Conservation (phyloP, 306 rosid genomes). For the Cucurbita ficifolia region DNA sequence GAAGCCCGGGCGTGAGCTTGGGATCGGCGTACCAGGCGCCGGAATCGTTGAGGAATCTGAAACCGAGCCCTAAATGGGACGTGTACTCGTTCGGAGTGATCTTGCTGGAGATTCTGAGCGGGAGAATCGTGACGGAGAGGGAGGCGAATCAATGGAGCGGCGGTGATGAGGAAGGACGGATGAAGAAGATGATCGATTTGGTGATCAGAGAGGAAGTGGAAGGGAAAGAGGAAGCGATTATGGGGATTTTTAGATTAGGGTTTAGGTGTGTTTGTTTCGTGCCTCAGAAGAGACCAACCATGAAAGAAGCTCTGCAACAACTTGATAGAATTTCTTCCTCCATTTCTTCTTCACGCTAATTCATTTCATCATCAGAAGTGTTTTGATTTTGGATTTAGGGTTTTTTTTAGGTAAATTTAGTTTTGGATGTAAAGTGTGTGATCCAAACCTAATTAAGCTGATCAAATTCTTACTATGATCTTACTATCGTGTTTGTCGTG, state of each 20-base stretch:
- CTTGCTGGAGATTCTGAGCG: constrained; percentile 59
- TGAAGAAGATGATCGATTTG: constrained; percentile 41
- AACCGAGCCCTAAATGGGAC: constrained; percentile 60
- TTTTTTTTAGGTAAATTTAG: not conserved
- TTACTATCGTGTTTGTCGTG: too few species aligned
- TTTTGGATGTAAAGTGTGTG: not conserved
- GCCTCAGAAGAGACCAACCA: constrained; percentile 72
- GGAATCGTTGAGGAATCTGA: constrained; percentile 43
- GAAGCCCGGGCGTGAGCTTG: constrained; percentile 20
- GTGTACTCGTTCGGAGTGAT: constrained; percentile 83
- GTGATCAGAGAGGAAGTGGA: constrained; percentile 42
- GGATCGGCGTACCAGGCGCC: constrained; percentile 54
- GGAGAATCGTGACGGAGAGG: constrained; percentile 39
- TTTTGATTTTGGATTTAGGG: not conserved
- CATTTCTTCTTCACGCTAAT: not conserved
- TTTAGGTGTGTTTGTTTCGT: constrained; percentile 43
- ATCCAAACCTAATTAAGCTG: too few species aligned
- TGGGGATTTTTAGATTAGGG: constrained; percentile 53
- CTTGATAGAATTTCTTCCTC: constrained; percentile 26
- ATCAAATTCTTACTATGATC: too few species aligned
- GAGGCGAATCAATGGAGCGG: constrained; percentile 44
- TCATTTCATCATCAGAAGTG: not conserved
- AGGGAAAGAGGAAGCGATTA: constrained; percentile 35
- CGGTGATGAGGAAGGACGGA: constrained; percentile 46
- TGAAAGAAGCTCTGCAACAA: constrained; percentile 68